A percentile compares a stretch with the other conserved stretches of the same genome.
Conservation (phyloP, 805 yeast species). For the Schwanniomyces polymorphus region DNA sequence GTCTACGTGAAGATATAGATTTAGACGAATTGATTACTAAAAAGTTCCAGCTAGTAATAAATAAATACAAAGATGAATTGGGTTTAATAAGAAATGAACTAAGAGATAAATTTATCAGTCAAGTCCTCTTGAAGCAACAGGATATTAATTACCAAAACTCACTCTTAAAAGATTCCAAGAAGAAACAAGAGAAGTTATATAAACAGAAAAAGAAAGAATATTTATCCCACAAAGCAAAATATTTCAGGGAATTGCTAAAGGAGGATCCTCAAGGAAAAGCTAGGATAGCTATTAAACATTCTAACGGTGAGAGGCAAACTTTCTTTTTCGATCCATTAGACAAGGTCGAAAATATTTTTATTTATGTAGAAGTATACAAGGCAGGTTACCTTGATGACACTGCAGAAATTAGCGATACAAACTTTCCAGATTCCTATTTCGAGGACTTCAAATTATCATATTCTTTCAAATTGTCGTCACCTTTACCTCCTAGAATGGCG, state of each 20-base stretch:
- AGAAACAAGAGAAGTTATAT: conserved; percentile 30
- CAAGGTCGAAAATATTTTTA: conserved; percentile 30
- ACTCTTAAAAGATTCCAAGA: conserved; percentile 61
- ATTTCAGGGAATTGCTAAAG: conserved; percentile 18
- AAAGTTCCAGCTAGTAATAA: conserved; percentile 46
- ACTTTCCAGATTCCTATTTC: conserved; percentile 10
- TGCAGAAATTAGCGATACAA: conserved; percentile 17
- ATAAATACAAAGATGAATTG: conserved; percentile 62
- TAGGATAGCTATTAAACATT: conserved; percentile 68
- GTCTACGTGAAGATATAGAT: conserved; percentile 43
- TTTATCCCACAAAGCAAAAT: conserved; percentile 24
- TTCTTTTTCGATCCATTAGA: conserved; percentile 28
- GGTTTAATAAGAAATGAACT: conserved; percentile 61
- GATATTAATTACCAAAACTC: conserved; percentile 76
- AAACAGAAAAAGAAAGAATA: conserved; percentile 38
- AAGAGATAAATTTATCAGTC: conserved; percentile 57
- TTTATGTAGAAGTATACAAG: conserved; percentile 31
- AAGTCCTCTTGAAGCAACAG: conserved; percentile 66
- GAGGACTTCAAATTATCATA: conserved; percentile 22
- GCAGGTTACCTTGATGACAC: conserved; percentile 41
- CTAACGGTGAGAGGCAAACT: conserved; percentile 58
- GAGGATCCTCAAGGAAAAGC: conserved; percentile 35
- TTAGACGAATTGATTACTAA: conserved; percentile 28
- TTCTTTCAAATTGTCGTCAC: conserved; percentile 33
- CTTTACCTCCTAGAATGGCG: conserved; percentile 36